Percentiles rank a stretch among this genome's conserved stretches.
These are phyloP conservation scores for Aotearoamyces nothofagi DNA, from an alignment of 2,329 filamentous ascomycete species.

Conservation along the genomic window DNA sequence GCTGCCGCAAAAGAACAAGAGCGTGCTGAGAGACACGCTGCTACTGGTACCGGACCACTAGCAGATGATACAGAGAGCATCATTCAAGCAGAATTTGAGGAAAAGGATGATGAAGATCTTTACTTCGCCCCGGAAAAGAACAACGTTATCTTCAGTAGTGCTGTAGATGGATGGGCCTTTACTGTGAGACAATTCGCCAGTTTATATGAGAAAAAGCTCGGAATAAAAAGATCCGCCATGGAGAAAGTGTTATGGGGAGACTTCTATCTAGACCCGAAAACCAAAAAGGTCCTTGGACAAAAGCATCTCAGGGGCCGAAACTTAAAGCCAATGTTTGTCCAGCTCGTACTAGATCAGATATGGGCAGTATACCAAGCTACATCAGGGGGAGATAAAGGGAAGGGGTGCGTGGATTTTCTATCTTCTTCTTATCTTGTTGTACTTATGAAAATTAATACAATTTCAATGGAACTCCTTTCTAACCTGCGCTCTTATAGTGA, in stretches of 20 bases:
- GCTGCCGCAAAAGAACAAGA: constrained; percentile 46
- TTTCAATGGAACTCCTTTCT: constrained; percentile 16
- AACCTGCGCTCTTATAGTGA: constrained; percentile 36
- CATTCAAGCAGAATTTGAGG: constrained; percentile 59
- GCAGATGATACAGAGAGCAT: constrained; percentile 32
- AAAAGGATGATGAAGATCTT: constrained; percentile 88
- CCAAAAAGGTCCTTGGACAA: constrained; percentile 76
- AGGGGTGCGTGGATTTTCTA: constrained; percentile 45
- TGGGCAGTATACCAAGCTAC: constrained; percentile 95
- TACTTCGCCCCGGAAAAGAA: constrained; percentile 98
- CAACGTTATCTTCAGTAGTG: constrained; percentile 97
- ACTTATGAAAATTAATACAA: constrained; percentile 11
- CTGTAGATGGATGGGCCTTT: constrained; percentile 98
- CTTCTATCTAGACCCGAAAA: constrained; percentile 93
- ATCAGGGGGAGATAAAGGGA: constrained; percentile 64
- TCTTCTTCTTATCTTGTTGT: constrained; percentile 16
- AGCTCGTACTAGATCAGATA: constrained; percentile 85
- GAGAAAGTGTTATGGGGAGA: constrained; percentile 96
- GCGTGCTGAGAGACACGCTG: constrained; percentile 17
- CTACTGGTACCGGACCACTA: constrained; percentile 13
- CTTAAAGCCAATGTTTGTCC: constrained; percentile 94
- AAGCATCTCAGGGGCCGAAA: constrained; percentile 89
- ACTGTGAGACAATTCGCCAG: constrained; percentile 87
- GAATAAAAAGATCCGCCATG: constrained; percentile 74
- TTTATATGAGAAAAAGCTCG: constrained; percentile 91